Evolutionary conservation across 305 asterid species (phyloP).

Genomic region (Plantago coronopus): DNA sequence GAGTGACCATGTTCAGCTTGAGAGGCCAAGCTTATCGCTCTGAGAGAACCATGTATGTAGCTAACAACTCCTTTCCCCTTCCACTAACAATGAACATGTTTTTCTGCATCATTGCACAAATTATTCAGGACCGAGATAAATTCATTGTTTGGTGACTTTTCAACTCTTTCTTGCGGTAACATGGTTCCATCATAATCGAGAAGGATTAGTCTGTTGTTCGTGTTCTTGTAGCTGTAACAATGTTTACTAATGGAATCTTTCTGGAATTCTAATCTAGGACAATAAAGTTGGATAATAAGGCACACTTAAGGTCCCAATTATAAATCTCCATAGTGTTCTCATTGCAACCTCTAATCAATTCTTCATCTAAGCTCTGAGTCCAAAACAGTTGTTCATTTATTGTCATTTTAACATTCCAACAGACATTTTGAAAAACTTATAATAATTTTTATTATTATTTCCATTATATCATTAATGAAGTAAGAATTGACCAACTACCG

Average conservation of each 20-base stretch:
- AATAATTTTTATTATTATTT: too few relatives aligned
- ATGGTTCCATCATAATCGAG: constrained; percentile 62
- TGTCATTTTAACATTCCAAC: too few relatives aligned
- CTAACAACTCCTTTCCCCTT: constrained; percentile 43
- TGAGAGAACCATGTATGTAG: constrained; percentile 49
- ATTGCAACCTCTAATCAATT: constrained; percentile 49
- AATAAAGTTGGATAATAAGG: constrained; percentile 52
- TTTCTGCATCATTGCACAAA: constrained; percentile 37
- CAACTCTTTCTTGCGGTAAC: constrained; percentile 51
- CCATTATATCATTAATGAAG: too few relatives aligned
- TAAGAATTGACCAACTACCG: too few relatives aligned
- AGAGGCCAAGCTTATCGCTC: constrained; percentile 48
- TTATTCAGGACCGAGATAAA: constrained; percentile 46
- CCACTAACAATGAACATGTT: constrained; percentile 56
- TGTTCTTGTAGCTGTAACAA: constrained; percentile 39
- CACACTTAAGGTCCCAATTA: constrained; percentile 52
- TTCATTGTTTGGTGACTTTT: constrained; percentile 40
- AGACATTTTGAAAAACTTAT: too few relatives aligned
- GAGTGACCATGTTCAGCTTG: constrained; percentile 66
- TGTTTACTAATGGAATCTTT: constrained; percentile 43
- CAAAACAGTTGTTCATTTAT: too few relatives aligned
- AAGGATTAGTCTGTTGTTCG: constrained; percentile 45
- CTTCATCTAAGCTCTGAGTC: constrained; percentile 56
- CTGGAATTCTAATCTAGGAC: constrained; percentile 51
- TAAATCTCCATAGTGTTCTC: constrained; percentile 51